Base-by-base conservation (phyloP, 1,284 basidiomycete genomes). In the Ganoderma multipileum region DNA sequence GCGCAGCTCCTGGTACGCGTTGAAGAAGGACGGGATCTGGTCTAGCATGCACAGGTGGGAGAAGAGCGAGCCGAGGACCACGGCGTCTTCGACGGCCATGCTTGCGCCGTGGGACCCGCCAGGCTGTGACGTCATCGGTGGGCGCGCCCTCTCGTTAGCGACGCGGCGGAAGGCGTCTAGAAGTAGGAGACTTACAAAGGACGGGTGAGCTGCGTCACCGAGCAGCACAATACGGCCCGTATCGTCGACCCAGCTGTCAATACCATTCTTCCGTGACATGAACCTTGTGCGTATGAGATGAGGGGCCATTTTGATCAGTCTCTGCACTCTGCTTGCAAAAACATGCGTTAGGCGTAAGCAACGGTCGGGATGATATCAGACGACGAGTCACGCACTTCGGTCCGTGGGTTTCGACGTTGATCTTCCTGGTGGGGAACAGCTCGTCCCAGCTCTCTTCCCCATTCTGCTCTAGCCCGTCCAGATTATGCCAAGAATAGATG, bases 211-310 rank as follows among this genome's bases (percentile, higher is more conserved):
- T 1, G 85, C 82, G 68, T 86, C 85, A 44, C 86, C 86, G 42
- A 87, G 74, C 7, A 87, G 76, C n/a, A 85, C 74, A 23, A 87
- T 76, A 20, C 79, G 79, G 2, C 81, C 81, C 30, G 79, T 80
- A 0, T 80, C 73, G 70, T 89, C 85, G 0, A 87, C 84, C 90
- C 90, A 91, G 28, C 87, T 83, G 52, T 88, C 85, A 12, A 87
- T 76, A 7, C 81, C 79, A 2, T 76, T 66, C 23, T 79, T 44
- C 81, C 79, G 55, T 76, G 78, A 78, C 47, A 81, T 74, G 61
- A 33, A 76, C 67, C 23, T 79, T 78, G 52, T 80, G 71, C 16
- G 71, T 67, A 39, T 78, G 76, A 41, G 79, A 75, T 30, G 6
- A 79, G 79, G 84, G 79, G 83, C 80, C 52, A 84, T 73, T 20